Base-by-base conservation (phyloP, 805 yeast species). In the Barnettozyma siamensis region DNA sequence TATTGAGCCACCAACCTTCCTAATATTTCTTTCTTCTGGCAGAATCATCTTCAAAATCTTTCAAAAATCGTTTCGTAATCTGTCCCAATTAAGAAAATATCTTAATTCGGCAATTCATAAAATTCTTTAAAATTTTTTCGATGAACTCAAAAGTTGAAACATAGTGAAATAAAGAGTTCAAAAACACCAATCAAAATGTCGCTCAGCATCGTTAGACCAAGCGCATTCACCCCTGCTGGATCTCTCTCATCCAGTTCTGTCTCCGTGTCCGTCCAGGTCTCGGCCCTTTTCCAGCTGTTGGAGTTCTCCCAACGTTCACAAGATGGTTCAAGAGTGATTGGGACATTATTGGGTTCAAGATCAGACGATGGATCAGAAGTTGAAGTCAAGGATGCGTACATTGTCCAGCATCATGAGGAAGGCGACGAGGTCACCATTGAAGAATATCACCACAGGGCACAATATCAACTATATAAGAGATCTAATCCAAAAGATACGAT, bases 341-440 rank as follows among this genome's bases (percentile, higher is more conserved):
- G 96, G 46, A 84, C 95, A 12, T 71, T 88, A 45, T 68, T 88
- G 35, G 96, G 96, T 27, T 64, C 73, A 36, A 75, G 95, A 60
- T 81, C 89, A 20, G 95, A 87, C 46, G 95, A 87, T 59, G 94
- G 94, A 12, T 66, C 76, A 15, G 83, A 75, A 53, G 71, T 84
- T 34, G 91, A 81, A 54, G 68, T 88, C 53, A 75, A 78, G 58
- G 84, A 78, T 47, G 83, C 88, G 16, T 88, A 81, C 63, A 73
- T 86, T 60, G 93, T 88, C 43, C 93, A 95, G 34, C 86, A 86
- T 55, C 69, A 67, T 37, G 94, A 84, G 59, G 73, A 73, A 37
- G 86, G 79, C 31, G 93, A 83, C 46, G 81, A 86, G 49, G 76
- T 88, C 47, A 74, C 81, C 44, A 79, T 88, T 46, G 89, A 82